These are phyloP conservation scores for Rubroboletus pulcherrimus DNA, from an alignment of 768 basidiomycete genomes.

Conservation along the genomic window DNA sequence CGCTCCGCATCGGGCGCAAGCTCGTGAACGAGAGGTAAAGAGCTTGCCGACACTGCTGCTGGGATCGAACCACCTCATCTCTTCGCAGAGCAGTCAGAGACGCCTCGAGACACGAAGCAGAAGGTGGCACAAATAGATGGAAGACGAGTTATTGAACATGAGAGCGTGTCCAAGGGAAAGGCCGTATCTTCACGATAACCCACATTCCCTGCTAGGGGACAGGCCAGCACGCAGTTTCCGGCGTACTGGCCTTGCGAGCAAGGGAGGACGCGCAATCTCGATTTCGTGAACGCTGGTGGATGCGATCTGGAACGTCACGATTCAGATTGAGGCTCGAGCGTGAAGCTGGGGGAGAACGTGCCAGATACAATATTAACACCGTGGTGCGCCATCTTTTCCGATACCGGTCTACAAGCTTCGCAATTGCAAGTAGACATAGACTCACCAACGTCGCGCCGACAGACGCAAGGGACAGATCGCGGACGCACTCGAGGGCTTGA, in stretches of 20 bases:
- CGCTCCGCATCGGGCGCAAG: too few species aligned
- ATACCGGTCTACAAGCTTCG: background rate
- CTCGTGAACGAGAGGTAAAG: too few species aligned
- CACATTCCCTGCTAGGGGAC: too few species aligned
- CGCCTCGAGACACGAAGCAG: too few species aligned
- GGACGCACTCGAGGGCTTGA: slow-evolving; percentile 17
- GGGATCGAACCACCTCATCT: too few species aligned
- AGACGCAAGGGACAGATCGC: background rate
- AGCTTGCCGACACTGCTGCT: too few species aligned
- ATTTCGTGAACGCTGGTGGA: background rate
- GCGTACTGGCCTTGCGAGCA: background rate
- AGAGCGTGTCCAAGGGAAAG: too few species aligned
- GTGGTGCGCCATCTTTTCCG: slow-evolving; percentile 1
- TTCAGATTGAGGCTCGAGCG: slow-evolving; percentile 11
- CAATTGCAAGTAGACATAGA: background rate
- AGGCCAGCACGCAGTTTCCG: background rate
- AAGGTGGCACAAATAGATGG: too few species aligned
- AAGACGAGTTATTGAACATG: too few species aligned
- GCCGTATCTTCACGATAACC: too few species aligned
- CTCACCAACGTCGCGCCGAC: background rate
- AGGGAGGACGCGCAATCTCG: background rate
- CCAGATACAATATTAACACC: background rate
- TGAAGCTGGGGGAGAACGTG: slow-evolving; percentile 8
- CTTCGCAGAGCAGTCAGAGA: too few species aligned
- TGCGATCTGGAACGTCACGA: slow-evolving; percentile 1